Evolutionary conservation across 1,284 basidiomycete genomes (phyloP).

Genomic region (Mycena citricolor): DNA sequence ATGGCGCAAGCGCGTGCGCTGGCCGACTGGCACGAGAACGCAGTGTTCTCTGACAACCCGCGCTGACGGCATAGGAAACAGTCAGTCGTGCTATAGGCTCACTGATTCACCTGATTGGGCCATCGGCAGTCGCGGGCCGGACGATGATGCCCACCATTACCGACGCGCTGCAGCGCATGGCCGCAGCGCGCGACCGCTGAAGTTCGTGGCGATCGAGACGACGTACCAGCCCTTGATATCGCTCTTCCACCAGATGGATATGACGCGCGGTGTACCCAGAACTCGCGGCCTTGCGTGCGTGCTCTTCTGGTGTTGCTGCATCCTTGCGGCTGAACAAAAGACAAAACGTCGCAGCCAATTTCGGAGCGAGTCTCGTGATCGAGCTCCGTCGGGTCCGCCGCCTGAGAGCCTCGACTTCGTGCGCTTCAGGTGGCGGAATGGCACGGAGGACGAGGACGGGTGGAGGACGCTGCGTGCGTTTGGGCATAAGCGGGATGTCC

Average conservation of each 20-base stretch:
- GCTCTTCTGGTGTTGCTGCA: neutral
- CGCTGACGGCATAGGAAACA: constrained; percentile 71
- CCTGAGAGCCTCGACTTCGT: constrained; percentile 78
- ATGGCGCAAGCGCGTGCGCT: constrained; percentile 67
- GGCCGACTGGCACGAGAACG: constrained; percentile 77
- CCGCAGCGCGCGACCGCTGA: constrained; percentile 74
- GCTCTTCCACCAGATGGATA: constrained; percentile 76
- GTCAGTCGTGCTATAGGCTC: constrained; percentile 35
- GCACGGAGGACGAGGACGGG: constrained; percentile 60
- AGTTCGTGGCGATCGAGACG: constrained; percentile 73
- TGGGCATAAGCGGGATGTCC: constrained; percentile 66
- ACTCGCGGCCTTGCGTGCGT: constrained; percentile 60
- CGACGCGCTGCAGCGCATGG: constrained; percentile 67
- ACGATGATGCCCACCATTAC: constrained; percentile 74
- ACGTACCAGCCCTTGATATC: constrained; percentile 91
- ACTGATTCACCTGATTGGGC: neutral
- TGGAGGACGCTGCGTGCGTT: constrained; percentile 54
- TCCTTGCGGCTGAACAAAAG: too few species aligned
- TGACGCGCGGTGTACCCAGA: constrained; percentile 55
- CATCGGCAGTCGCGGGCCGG: constrained; percentile 68
- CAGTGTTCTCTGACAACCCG: constrained; percentile 64
- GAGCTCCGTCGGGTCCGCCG: constrained; percentile 74
- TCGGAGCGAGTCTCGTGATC: constrained; percentile 73
- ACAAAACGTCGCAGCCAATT: constrained; percentile 63
- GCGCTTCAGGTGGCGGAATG: constrained; percentile 85